phyloP scores from a whole-genome alignment of 2,329 filamentous ascomycete species.

The Bipolaris sorokiniana region DNA sequence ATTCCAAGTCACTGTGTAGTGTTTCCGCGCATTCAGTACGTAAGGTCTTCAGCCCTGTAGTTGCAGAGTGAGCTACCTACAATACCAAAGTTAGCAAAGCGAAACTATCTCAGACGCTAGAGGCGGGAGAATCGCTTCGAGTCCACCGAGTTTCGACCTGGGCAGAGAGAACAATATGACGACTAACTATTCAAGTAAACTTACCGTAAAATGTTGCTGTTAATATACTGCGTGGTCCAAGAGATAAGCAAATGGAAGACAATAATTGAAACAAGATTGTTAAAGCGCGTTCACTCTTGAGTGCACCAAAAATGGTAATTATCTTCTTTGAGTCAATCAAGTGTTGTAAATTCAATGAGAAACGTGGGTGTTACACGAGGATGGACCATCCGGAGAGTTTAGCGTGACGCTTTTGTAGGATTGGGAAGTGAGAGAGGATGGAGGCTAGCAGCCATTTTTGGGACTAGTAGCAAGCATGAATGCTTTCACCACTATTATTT shows the following conservation, averaged over 20 bases:
- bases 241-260: background rate
- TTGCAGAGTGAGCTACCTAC: background rate
- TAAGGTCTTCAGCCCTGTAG: background rate
- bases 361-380: too few relatives aligned
- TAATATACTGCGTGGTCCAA: background rate
- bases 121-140: background rate
- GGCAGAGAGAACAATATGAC: background rate
- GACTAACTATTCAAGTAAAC: background rate
- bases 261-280: background rate
- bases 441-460: background rate
- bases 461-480: background rate
- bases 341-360: background rate
- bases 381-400: background rate
- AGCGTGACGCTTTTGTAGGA: background rate
- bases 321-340: background rate
- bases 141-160: background rate
- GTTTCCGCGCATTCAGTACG: background rate
- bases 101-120: too few relatives aligned
- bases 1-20: too few relatives aligned
- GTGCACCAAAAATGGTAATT: background rate
- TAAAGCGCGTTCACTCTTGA: background rate
- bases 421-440: constrained; percentile 8
- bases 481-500: background rate
- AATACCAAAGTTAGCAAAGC: background rate
- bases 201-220: background rate